Conservation (phyloP, 2,329 filamentous ascomycete genomes). For the Colletotrichum tabaci region DNA sequence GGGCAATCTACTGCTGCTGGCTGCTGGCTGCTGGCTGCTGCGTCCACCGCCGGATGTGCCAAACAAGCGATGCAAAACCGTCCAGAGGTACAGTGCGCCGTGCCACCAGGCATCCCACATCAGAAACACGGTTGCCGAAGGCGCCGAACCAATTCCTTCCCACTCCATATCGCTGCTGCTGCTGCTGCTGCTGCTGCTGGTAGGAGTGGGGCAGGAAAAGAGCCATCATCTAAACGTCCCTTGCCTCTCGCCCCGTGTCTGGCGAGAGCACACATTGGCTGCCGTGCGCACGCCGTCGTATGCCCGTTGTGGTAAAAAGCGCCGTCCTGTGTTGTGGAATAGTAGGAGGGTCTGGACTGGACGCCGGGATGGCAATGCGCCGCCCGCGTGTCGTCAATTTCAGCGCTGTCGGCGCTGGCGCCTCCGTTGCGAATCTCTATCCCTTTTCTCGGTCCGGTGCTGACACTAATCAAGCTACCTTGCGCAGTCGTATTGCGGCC, state of each 20-base stretch:
- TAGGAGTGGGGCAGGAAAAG: background rate
- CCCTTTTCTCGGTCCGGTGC: constrained; percentile 14
- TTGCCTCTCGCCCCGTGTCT: constrained; percentile 13
- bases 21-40: background rate
- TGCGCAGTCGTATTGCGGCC: constrained; percentile 8
- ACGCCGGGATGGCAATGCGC: background rate
- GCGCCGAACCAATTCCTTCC: constrained; percentile 11
- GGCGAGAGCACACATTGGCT: background rate
- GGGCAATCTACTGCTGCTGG: constrained; percentile 7
- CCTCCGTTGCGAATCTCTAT: constrained; percentile 17
- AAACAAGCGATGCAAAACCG: constrained; percentile 13
- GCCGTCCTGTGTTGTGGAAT: background rate
- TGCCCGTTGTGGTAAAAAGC: background rate
- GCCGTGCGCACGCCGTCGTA: constrained; percentile 8
- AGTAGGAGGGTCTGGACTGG: background rate
- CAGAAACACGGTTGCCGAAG: constrained; percentile 36
- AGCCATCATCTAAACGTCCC: background rate
- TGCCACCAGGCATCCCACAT: constrained; percentile 14
- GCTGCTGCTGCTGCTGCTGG: background rate
- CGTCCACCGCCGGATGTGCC: constrained; percentile 10
- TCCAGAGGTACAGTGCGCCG: constrained; percentile 23
- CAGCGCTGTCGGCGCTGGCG: constrained; percentile 22
- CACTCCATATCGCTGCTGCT: background rate
- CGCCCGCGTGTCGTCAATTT: constrained; percentile 1
- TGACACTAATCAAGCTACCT: constrained; percentile 22